phyloP scores from a whole-genome alignment of 208 protist species.

The Trypanosoma rangeli region DNA sequence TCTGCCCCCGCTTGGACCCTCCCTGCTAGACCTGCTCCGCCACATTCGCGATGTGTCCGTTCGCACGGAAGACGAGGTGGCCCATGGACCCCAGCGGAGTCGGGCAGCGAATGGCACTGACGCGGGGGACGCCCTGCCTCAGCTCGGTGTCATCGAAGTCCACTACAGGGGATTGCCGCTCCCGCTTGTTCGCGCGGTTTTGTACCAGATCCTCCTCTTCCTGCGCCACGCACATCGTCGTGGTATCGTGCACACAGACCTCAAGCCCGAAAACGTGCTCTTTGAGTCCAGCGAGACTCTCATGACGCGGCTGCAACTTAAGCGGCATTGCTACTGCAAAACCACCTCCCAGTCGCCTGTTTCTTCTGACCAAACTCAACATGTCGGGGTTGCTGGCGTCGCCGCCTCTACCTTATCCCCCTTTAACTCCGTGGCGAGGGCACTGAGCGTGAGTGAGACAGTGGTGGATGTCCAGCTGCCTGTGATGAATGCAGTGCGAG shows the following conservation, averaged over 20 bases:
- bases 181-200: conserved; percentile 47
- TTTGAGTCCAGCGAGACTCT: conserved; percentile 63
- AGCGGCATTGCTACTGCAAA: background rate
- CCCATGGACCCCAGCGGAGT: background rate
- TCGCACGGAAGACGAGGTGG: background rate
- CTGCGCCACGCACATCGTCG: conserved; percentile 59
- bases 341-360: background rate
- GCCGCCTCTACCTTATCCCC: background rate
- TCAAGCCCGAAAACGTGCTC: conserved; percentile 87
- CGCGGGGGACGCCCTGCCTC: background rate
- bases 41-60: conserved; percentile 23
- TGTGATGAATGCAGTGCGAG: conserved; percentile 60
- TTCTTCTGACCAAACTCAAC: background rate
- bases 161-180: conserved; percentile 60
- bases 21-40: conserved; percentile 55
- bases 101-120: background rate
- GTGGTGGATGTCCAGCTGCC: conserved; percentile 50
- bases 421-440: background rate
- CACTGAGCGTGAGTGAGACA: conserved; percentile 10
- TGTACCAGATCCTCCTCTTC: conserved; percentile 78
- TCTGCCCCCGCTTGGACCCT: conserved; percentile 69
- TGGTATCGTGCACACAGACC: conserved; percentile 79
- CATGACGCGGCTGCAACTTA: conserved; percentile 33
- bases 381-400: background rate
- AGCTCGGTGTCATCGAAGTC: conserved; percentile 27